These are phyloP conservation scores for Cytospora mali DNA, from an alignment of 2,329 filamentous ascomycete genomes.

Conservation along the genomic window DNA sequence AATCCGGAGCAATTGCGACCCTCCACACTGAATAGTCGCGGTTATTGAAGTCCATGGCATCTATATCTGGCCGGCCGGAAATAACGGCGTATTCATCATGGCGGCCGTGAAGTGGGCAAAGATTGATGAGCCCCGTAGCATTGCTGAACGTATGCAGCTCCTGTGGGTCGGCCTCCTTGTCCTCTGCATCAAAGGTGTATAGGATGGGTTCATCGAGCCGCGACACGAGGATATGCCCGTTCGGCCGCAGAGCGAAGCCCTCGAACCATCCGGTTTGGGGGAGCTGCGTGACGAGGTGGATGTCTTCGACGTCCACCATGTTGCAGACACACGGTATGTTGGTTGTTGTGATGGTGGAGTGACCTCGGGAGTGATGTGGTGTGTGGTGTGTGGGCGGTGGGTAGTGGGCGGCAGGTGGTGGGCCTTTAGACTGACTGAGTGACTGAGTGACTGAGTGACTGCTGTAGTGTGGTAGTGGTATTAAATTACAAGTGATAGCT, in stretches of 20 bases:
- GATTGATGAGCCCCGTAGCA: constrained; percentile 15
- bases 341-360: too few species aligned
- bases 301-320: constrained; percentile 10
- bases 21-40: constrained; percentile 11
- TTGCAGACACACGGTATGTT: background rate
- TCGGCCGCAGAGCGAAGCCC: constrained; percentile 14
- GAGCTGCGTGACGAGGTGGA: constrained; percentile 20
- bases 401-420: too few species aligned
- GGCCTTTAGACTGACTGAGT: too few species aligned
- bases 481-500: too few species aligned
- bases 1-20: constrained; percentile 2
- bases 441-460: too few species aligned
- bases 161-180: constrained; percentile 16
- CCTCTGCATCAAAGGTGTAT: constrained; percentile 18
- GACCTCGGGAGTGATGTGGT: background rate
- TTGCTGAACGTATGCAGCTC: constrained; percentile 4
- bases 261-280: constrained; percentile 21
- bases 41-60: constrained; percentile 9
- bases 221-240: constrained; percentile 14
- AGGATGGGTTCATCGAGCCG: constrained; percentile 18
- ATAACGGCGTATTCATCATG: constrained; percentile 18
- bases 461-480: too few species aligned
- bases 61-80: constrained; percentile 16
- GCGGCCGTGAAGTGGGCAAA: constrained; percentile 8
- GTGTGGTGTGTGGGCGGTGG: background rate